A percentile compares a stretch with the other conserved stretches of the same genome.
Evolutionary conservation across 2,329 filamentous ascomycete species (phyloP).

Genomic region (Paraphaeosphaeria minitans): DNA sequence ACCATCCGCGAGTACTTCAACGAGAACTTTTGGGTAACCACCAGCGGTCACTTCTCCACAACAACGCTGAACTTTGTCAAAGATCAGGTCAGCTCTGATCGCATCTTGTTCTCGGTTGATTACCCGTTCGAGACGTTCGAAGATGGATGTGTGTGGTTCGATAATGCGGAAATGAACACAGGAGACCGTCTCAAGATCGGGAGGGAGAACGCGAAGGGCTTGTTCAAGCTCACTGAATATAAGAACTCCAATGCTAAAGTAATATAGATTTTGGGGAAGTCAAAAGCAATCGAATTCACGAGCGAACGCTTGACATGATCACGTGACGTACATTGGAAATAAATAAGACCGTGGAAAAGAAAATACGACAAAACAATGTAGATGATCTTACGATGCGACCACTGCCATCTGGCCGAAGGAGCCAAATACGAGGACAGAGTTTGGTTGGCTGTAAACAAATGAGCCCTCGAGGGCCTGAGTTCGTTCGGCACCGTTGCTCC

Average conservation of each 20-base stretch:
- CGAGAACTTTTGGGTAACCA: slow-evolving; percentile 63
- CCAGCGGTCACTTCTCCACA: slow-evolving; percentile 62
- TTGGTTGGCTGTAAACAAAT: too few relatives aligned
- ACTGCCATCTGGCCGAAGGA: too few relatives aligned
- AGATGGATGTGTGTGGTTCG: slow-evolving; percentile 53
- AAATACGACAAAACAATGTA: too few relatives aligned
- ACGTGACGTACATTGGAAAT: too few relatives aligned
- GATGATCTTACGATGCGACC: too few relatives aligned
- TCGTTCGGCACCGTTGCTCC: too few relatives aligned
- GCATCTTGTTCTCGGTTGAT: slow-evolving; percentile 60
- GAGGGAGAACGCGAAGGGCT: slow-evolving; percentile 53
- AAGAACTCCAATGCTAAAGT: slow-evolving; percentile 26
- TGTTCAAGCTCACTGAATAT: slow-evolving; percentile 42
- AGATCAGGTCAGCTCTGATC: slow-evolving; percentile 55
- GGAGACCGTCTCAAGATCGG: slow-evolving; percentile 50
- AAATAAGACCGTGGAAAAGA: too few relatives aligned
- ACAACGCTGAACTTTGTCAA: slow-evolving; percentile 58
- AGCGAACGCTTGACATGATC: not conserved
- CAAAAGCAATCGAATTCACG: not conserved
- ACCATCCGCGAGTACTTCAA: slow-evolving; percentile 59
- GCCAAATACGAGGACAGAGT: too few relatives aligned
- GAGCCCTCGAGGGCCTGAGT: too few relatives aligned
- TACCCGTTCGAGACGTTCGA: slow-evolving; percentile 57
- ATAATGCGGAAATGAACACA: slow-evolving; percentile 47
- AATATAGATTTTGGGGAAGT: not conserved